Conservation (phyloP, 169 alveolate genomes). For the Blepharisma undulans region DNA sequence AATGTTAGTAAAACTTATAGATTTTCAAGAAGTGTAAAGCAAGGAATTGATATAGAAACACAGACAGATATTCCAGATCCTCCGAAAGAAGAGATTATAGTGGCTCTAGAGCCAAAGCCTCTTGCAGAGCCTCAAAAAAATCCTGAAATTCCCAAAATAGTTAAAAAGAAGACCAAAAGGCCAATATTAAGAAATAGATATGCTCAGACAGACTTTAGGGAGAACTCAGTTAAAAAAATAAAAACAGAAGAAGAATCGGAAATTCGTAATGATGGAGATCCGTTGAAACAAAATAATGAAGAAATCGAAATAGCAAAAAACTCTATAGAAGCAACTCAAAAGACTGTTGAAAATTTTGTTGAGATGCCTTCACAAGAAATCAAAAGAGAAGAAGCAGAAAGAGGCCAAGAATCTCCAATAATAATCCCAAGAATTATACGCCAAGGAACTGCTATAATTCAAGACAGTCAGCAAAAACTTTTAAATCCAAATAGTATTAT, state of each 20-base stretch:
- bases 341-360: neutral
- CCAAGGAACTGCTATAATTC: neutral
- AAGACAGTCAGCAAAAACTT: neutral
- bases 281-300: neutral
- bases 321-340: neutral
- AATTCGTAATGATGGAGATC: neutral
- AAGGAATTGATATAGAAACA: neutral
- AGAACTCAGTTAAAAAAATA: neutral
- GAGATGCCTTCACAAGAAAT: neutral
- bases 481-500: neutral
- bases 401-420: neutral
- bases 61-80: neutral
- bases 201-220: neutral
- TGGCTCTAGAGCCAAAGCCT: neutral
- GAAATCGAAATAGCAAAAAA: neutral
- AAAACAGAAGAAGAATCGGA: neutral
- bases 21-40: neutral
- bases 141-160: neutral
- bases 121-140: neutral
- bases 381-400: neutral
- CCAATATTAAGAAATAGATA: neutral
- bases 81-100: neutral
- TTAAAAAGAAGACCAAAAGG: neutral
- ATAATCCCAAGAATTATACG: neutral
- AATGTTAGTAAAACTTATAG: neutral